Evolutionary conservation across 179 eudicot genomes (phyloP).

Genomic region (Camellia oleifera): DNA sequence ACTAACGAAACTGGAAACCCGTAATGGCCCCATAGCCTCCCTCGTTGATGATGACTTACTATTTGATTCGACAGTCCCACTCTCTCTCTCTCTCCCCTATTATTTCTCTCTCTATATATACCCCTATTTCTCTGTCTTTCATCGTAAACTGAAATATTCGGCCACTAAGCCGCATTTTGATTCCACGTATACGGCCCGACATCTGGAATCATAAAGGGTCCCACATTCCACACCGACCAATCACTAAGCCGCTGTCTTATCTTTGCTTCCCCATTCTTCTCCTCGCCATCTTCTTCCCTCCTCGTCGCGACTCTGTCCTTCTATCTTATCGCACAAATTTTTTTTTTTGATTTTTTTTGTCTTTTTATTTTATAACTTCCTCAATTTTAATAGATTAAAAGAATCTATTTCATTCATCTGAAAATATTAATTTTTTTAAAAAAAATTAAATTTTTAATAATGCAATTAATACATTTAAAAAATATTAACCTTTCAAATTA

Average conservation of each 20-base stretch:
- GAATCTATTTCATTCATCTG: too few species aligned
- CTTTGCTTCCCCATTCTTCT: not conserved
- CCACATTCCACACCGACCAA: conserved; percentile 24
- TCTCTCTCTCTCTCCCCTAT: conserved; percentile 6
- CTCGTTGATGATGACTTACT: conserved; percentile 10
- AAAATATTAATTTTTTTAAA: too few species aligned
- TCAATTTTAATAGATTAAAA: too few species aligned
- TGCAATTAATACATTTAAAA: too few species aligned
- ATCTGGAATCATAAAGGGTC: conserved; percentile 13
- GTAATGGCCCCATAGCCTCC: too few species aligned
- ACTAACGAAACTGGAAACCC: conserved; percentile 11
- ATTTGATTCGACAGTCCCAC: conserved; percentile 17
- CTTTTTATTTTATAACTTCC: too few species aligned
- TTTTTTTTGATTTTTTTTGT: too few species aligned
- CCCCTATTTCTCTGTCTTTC: not conserved
- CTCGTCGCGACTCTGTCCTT: not conserved
- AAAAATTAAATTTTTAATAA: too few species aligned
- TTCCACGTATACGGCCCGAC: conserved; percentile 27
- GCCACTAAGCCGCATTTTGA: conserved; percentile 18
- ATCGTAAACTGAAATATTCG: conserved; percentile 28
- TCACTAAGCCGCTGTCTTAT: conserved; percentile 10
- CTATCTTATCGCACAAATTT: not conserved
- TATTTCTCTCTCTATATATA: too few species aligned
- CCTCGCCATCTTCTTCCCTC: not conserved
- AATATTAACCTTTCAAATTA: too few species aligned